phyloP scores from a whole-genome alignment of 352 stramenopile species.

The Globisporangium recalcitrans region DNA sequence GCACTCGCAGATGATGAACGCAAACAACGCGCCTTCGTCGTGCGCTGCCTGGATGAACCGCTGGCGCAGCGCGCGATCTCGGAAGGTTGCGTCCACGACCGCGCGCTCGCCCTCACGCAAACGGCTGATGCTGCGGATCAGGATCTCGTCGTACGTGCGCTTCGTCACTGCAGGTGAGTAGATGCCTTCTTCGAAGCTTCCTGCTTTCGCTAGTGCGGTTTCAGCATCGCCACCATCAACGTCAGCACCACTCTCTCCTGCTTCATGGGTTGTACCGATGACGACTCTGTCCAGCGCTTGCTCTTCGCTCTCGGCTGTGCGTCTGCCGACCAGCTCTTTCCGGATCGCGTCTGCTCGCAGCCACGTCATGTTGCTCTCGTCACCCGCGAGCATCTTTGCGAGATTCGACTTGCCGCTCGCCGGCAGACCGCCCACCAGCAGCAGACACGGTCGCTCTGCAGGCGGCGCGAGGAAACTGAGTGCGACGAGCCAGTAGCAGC shows the following conservation, averaged over 20 bases:
- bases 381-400: conserved; percentile 38
- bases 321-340: conserved; percentile 42
- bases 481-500: conserved; percentile 65
- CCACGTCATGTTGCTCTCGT: conserved; percentile 42
- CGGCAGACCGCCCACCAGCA: conserved; percentile 54
- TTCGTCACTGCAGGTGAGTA: conserved; percentile 55
- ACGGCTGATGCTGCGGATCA: conserved; percentile 27
- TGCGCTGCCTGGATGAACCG: conserved; percentile 38
- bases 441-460: conserved; percentile 38
- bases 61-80: conserved; percentile 34
- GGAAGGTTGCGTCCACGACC: conserved; percentile 59
- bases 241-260: conserved; percentile 7
- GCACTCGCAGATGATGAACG: conserved; percentile 55
- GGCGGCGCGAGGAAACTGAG: conserved; percentile 42
- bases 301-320: neutral
- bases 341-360: conserved; percentile 58
- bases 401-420: conserved; percentile 65
- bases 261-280: neutral
- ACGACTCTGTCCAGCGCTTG: neutral
- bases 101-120: conserved; percentile 48
- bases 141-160: conserved; percentile 62
- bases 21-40: conserved; percentile 47
- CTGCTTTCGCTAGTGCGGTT: conserved; percentile 2
- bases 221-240: conserved; percentile 12
- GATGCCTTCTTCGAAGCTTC: conserved; percentile 49